Base-by-base conservation (phyloP, 352 stramenopile species). In the Pseudoperonospora humuli region DNA sequence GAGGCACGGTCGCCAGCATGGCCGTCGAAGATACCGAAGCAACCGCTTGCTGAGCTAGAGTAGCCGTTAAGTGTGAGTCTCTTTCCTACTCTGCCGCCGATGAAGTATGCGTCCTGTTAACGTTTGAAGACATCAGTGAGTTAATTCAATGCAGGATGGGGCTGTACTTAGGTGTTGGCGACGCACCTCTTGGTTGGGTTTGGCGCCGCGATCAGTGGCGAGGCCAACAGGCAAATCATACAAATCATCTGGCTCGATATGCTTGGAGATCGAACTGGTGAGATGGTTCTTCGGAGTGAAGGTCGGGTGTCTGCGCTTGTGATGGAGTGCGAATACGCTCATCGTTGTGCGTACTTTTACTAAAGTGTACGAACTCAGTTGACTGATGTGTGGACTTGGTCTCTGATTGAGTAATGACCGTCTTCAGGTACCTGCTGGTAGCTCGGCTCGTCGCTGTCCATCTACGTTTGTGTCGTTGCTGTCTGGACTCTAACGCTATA, bases 1-100 rank as follows among this genome's bases (percentile, higher is more conserved):
- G 80, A 86, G 34, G 80, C 80, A 44, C 77, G 75, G 52, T 89
- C 78, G 34, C 80, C 75, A 7, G 75, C 72, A 40, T 93, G 80
- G 44, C 80, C 80, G 39, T 93, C 80, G 47, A 93, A 93, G 20
- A 93, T 64, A 27, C 80, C 80, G 50, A 87, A 93, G 45, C 73
- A 90, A 20, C 77, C 80, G 36, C 64, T 64, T 13, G 70, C 71
- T 0, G 59, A 46, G 11, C 64, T 70, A 1, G 72, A 61, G 57
- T 86, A 90, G 7, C 80, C 80, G 45, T 93, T 93, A 11, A 93
- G 61, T 27, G 80, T 90, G 45, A 89, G 57, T 14, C 80, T 70
- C 38, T 70, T 44, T 1, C 69, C 55, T 2, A 59, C 46, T 17
- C 74, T 83, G 19, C 75, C 74, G 24, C 80, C 80, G 31, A 93